Evolutionary conservation across 306 rosid genomes (phyloP).

Genomic region (Lotus japonicus): DNA sequence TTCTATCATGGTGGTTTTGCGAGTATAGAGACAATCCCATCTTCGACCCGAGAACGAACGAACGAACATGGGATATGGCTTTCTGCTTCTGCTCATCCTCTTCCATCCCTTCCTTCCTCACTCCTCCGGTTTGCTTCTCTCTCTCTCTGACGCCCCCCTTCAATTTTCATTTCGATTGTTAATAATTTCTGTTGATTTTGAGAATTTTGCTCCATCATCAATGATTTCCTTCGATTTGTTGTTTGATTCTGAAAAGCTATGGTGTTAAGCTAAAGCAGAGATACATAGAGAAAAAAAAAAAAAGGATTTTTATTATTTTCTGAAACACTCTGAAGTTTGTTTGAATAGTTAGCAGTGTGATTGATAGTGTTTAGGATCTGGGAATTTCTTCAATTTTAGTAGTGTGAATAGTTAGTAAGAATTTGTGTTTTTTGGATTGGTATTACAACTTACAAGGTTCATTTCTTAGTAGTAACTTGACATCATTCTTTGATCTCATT

Average conservation of each 20-base stretch:
- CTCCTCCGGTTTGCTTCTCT: constrained; percentile 37
- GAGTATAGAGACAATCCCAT: constrained; percentile 21
- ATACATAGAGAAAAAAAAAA: background rate
- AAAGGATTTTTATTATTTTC: background rate
- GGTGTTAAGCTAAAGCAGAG: background rate
- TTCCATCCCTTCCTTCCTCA: constrained; percentile 43
- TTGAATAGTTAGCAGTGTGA: background rate
- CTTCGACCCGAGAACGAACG: constrained; percentile 28
- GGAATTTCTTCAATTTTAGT: background rate
- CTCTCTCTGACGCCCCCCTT: background rate
- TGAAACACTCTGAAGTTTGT: background rate
- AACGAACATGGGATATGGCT: constrained; percentile 33
- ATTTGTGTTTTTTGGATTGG: background rate
- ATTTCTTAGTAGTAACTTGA: no score
- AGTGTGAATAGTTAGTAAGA: background rate
- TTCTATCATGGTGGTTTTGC: background rate
- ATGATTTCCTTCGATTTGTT: background rate
- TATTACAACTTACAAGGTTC: background rate
- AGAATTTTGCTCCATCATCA: background rate
- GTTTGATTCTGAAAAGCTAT: background rate
- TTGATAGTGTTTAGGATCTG: constrained; percentile 16
- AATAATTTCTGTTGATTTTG: background rate
- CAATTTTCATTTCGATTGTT: background rate
- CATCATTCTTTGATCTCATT: background rate
- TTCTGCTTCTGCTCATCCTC: constrained; percentile 43